A percentile compares a stretch with the other conserved stretches of the same genome.
These are phyloP conservation scores for Mycena rebaudengoi DNA, from an alignment of 768 basidiomycete genomes.

Conservation along the genomic window DNA sequence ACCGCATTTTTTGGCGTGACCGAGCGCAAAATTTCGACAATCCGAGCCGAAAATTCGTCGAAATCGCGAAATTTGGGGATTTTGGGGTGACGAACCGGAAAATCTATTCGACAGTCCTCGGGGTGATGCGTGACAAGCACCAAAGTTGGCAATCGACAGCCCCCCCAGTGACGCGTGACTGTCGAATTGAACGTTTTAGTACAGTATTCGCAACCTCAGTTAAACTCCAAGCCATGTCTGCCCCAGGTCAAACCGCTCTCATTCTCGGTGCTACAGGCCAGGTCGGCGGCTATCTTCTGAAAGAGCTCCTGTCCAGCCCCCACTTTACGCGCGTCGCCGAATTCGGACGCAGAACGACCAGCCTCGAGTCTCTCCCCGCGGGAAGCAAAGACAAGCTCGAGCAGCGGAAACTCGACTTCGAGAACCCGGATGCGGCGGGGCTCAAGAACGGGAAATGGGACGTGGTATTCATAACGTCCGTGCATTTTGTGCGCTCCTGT, in stretches of 20 bases:
- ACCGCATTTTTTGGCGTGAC: too few species aligned
- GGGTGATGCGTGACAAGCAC: too few species aligned
- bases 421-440: constrained; percentile 62
- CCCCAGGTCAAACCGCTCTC: constrained; percentile 60
- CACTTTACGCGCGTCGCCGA: constrained; percentile 70
- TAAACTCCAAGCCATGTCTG: not conserved
- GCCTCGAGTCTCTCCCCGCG: constrained; percentile 45
- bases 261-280: constrained; percentile 81
- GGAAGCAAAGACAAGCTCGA: constrained; percentile 69
- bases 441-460: constrained; percentile 72
- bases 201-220: not conserved
- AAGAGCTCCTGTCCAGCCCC: constrained; percentile 64
- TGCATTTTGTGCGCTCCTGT: constrained; percentile 18
- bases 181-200: too few species aligned
- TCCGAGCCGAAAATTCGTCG: too few species aligned
- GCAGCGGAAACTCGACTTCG: constrained; percentile 75
- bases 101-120: too few species aligned
- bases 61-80: too few species aligned
- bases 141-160: too few species aligned
- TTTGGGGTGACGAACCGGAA: too few species aligned
- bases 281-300: constrained; percentile 67
- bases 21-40: too few species aligned
- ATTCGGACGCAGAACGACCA: constrained; percentile 71
- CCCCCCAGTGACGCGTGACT: too few species aligned
- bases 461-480: constrained; percentile 76